phyloP scores from a whole-genome alignment of 441 rosid genomes.

The Melastoma candidum region DNA sequence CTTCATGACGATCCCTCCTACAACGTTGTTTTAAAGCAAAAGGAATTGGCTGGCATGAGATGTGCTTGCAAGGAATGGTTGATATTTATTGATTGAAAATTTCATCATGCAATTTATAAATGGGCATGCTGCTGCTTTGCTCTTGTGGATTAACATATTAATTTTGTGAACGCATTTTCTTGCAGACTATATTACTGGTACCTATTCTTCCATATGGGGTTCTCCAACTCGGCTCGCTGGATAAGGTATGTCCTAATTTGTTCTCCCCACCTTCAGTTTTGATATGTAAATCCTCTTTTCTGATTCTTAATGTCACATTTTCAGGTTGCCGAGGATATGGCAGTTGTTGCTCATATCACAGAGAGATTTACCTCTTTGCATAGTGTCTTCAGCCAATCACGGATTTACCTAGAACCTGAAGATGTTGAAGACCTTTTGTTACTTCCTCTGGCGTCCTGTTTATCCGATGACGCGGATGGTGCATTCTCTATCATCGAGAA shows the following conservation, averaged over 20 bases:
- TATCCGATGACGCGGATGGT: constrained; percentile 21
- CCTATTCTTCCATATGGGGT: constrained; percentile 58
- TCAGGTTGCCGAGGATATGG: constrained; percentile 44
- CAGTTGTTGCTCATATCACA: constrained; percentile 25
- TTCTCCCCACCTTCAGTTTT: background rate
- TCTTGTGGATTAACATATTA: background rate
- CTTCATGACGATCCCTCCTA: too few species aligned
- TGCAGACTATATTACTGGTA: constrained; percentile 52
- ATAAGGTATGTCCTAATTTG: constrained; percentile 26
- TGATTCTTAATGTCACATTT: background rate
- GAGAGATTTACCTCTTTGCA: constrained; percentile 18
- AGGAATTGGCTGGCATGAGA: too few species aligned
- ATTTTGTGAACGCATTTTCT: constrained; percentile 8
- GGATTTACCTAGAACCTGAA: constrained; percentile 13
- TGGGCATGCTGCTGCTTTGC: too few species aligned
- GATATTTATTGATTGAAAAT: too few species aligned
- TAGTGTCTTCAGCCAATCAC: constrained; percentile 7
- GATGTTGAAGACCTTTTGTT: constrained; percentile 17
- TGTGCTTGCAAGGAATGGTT: too few species aligned
- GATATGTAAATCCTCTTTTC: background rate
- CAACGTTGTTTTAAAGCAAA: too few species aligned
- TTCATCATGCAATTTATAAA: too few species aligned
- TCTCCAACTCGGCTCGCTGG: constrained; percentile 52
- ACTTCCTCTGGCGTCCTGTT: constrained; percentile 8
- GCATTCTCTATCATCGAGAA: constrained; percentile 11